Evolutionary conservation across 148 eudicot genomes (phyloP).

Genomic region (Amaranthus hypochondriacus): DNA sequence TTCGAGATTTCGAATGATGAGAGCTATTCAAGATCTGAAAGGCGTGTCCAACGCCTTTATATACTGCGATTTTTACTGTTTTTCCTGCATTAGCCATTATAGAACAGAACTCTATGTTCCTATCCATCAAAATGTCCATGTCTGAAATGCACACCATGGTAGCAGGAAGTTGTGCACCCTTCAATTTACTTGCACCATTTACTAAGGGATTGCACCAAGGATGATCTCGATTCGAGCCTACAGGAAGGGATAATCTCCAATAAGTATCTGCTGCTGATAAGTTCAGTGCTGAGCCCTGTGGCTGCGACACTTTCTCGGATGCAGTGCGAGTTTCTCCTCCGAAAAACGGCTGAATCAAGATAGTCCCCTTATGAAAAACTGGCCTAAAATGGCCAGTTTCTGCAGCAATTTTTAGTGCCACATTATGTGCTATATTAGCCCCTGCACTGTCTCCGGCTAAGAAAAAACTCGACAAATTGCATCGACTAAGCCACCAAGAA

Average conservation of each 20-base stretch:
- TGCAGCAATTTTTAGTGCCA: slow-evolving; percentile 22
- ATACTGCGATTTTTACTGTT: slow-evolving; percentile 34
- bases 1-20: slow-evolving; percentile 31
- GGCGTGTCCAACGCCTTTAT: slow-evolving; percentile 57
- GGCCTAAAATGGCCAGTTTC: slow-evolving; percentile 23
- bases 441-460: slow-evolving; percentile 76
- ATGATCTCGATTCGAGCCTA: slow-evolving; percentile 59
- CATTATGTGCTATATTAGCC: slow-evolving; percentile 62
- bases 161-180: slow-evolving; percentile 20
- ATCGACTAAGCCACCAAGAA: slow-evolving; percentile 39
- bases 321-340: slow-evolving; percentile 59
- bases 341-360: slow-evolving; percentile 71
- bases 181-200: slow-evolving; percentile 22
- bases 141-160: slow-evolving; percentile 44
- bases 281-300: slow-evolving; percentile 42
- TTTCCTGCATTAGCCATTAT: slow-evolving; percentile 32
- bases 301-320: slow-evolving; percentile 44
- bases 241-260: slow-evolving; percentile 62
- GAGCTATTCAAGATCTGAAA: slow-evolving; percentile 47
- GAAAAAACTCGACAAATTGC: slow-evolving; percentile 33
- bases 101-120: slow-evolving; percentile 39
- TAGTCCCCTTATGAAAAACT: slow-evolving; percentile 38
- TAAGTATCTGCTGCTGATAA: slow-evolving; percentile 51
- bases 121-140: slow-evolving; percentile 52
- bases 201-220: slow-evolving; percentile 54